phyloP scores from a whole-genome alignment of 169 alveolate species.

The Babesia divergens region DNA sequence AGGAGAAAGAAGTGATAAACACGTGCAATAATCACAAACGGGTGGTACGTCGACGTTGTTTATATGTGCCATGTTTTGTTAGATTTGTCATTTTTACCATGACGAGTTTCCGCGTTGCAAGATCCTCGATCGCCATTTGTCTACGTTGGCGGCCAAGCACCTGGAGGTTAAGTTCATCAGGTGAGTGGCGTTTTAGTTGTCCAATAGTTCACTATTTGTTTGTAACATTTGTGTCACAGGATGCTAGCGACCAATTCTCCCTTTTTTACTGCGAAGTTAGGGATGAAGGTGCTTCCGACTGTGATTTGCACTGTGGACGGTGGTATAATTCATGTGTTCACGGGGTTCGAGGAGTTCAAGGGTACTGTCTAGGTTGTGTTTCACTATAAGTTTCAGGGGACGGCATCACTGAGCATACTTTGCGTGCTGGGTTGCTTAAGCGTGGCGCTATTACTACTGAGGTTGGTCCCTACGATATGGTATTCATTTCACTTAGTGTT shows the following conservation, averaged over 20 bases:
- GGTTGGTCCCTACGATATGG: neutral
- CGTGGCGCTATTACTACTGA: slow-evolving; percentile 44
- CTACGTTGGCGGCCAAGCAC: slow-evolving; percentile 35
- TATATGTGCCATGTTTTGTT: too few species aligned
- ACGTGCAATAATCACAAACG: slow-evolving; percentile 36
- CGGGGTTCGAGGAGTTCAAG: slow-evolving; percentile 60
- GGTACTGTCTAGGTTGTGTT: slow-evolving; percentile 3
- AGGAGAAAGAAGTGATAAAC: slow-evolving; percentile 59
- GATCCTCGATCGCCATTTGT: slow-evolving; percentile 33
- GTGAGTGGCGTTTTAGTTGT: slow-evolving; percentile 1
- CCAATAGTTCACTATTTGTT: neutral
- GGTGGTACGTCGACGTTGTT: slow-evolving; percentile 17
- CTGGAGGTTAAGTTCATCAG: slow-evolving; percentile 58
- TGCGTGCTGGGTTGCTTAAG: slow-evolving; percentile 34
- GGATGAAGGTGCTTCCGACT: slow-evolving; percentile 56
- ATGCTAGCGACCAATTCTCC: slow-evolving; percentile 56
- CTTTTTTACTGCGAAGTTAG: slow-evolving; percentile 53
- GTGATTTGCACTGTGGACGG: slow-evolving; percentile 48
- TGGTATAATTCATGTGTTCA: slow-evolving; percentile 20
- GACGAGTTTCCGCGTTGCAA: slow-evolving; percentile 61
- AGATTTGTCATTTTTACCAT: slow-evolving; percentile 61
- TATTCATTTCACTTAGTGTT: slow-evolving; percentile 24
- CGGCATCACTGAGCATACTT: slow-evolving; percentile 15
- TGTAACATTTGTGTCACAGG: neutral
- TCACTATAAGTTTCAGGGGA: slow-evolving; percentile 30